Conservation (phyloP, 2,329 filamentous ascomycete genomes). For the Parastagonospora nodorum region DNA sequence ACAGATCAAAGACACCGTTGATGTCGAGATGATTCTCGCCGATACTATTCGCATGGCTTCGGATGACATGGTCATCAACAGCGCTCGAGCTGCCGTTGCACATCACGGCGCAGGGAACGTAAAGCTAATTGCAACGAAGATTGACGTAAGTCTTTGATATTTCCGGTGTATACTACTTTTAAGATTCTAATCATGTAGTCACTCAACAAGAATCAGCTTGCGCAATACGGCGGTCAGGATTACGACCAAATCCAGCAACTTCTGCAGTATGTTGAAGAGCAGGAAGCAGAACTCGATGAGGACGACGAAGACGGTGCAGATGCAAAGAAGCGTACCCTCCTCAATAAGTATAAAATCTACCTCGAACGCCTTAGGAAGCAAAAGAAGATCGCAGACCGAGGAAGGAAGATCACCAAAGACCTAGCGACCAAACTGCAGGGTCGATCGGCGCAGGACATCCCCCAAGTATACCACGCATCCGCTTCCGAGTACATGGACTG, state of each 20-base stretch:
- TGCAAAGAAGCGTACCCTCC: background rate
- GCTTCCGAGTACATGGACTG: slow-evolving; percentile 24
- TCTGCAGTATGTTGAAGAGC: slow-evolving; percentile 1
- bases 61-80: slow-evolving; percentile 23
- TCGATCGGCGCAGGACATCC: background rate
- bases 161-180: background rate
- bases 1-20: slow-evolving; percentile 21
- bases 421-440: slow-evolving; percentile 11
- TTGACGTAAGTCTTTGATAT: slow-evolving; percentile 23
- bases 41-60: slow-evolving; percentile 24
- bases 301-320: background rate
- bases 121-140: slow-evolving; percentile 28
- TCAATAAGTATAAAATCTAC: slow-evolving; percentile 16
- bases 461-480: slow-evolving; percentile 17
- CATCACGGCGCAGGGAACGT: slow-evolving; percentile 21
- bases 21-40: slow-evolving; percentile 23
- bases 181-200: slow-evolving; percentile 5
- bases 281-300: background rate
- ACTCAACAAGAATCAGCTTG: slow-evolving; percentile 5
- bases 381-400: slow-evolving; percentile 12
- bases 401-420: slow-evolving; percentile 9
- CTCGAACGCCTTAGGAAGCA: slow-evolving; percentile 11
- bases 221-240: background rate
- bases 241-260: slow-evolving; percentile 4
- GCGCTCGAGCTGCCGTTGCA: slow-evolving; percentile 7